phyloP scores from a whole-genome alignment of 169 alveolate species.

The Eimeria brunetti region DNA sequence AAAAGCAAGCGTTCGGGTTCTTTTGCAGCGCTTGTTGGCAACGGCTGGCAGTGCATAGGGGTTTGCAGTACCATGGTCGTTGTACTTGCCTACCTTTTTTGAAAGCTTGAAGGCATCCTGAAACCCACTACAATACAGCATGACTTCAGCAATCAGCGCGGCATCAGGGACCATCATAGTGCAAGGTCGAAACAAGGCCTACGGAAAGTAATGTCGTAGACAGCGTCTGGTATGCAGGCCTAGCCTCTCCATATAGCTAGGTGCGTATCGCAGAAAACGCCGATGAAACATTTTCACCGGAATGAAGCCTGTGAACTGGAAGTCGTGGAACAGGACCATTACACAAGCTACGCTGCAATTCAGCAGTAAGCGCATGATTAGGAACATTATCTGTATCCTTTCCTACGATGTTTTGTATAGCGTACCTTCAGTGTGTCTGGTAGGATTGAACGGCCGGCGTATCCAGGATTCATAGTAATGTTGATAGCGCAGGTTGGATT shows the following conservation, averaged over 20 bases:
- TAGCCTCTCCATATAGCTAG: neutral
- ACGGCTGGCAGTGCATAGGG: neutral
- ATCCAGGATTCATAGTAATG: constrained; percentile 98
- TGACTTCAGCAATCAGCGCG: constrained; percentile 96
- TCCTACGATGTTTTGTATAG: neutral
- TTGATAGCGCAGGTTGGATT: constrained; percentile 92
- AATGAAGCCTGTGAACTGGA: neutral
- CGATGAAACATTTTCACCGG: neutral
- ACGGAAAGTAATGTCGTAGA: constrained; percentile 76
- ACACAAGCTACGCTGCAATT: neutral
- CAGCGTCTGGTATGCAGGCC: neutral
- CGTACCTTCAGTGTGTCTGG: constrained; percentile 95
- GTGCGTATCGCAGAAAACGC: neutral
- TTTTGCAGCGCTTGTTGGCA: neutral
- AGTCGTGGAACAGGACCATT: neutral
- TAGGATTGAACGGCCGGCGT: constrained; percentile 96
- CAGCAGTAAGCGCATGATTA: neutral
- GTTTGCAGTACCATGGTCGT: neutral
- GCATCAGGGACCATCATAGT: constrained; percentile 98
- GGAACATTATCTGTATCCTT: neutral
- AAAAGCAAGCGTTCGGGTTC: neutral
- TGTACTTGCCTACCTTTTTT: constrained; percentile 87
- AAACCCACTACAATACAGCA: constrained; percentile 96
- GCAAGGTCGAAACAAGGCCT: constrained; percentile 97
- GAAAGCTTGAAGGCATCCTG: constrained; percentile 94